Percentiles rank a stretch among this genome's conserved stretches.
Conservation (phyloP, 495 filamentous ascomycete species). For the Penicillium dipodomyicola region DNA sequence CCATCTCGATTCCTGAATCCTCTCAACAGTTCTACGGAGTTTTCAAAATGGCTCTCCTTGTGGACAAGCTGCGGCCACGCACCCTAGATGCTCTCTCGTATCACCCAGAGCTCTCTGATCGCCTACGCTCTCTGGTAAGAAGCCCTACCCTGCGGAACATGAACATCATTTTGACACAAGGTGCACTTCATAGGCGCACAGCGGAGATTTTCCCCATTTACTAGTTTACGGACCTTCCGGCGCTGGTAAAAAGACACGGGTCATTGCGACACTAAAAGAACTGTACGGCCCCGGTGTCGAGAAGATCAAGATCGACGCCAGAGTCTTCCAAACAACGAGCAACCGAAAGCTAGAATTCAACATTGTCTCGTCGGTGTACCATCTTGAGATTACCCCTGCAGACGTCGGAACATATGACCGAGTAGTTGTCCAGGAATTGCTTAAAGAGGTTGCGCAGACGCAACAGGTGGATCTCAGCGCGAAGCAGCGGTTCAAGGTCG, state of each 20-base stretch:
- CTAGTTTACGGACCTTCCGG: slow-evolving; percentile 95
- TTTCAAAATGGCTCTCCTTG: slow-evolving; percentile 68
- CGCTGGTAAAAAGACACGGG: slow-evolving; percentile 95
- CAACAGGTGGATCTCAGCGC: slow-evolving; percentile 92
- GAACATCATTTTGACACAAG: slow-evolving; percentile 4
- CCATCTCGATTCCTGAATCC: slow-evolving; percentile 1
- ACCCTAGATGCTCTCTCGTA: slow-evolving; percentile 84
- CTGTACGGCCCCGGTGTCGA: slow-evolving; percentile 90
- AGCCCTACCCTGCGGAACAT: neutral
- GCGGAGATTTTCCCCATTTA: slow-evolving; percentile 94
- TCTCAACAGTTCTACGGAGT: neutral
- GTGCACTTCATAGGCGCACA: slow-evolving; percentile 67
- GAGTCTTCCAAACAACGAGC: slow-evolving; percentile 90
- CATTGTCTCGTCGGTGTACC: slow-evolving; percentile 92
- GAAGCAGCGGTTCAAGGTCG: slow-evolving; percentile 92
- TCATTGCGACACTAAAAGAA: slow-evolving; percentile 89
- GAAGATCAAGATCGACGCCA: slow-evolving; percentile 95
- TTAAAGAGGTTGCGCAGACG: slow-evolving; percentile 97
- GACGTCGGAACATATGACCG: slow-evolving; percentile 97
- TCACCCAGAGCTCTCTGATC: slow-evolving; percentile 81
- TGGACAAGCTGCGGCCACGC: slow-evolving; percentile 92
- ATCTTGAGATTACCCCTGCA: slow-evolving; percentile 95
- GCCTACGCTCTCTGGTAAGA: slow-evolving; percentile 80
- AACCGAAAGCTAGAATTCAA: slow-evolving; percentile 99
- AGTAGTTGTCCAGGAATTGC: slow-evolving; percentile 89